These are phyloP conservation scores for Neonectria magnoliae DNA, from an alignment of 2,329 filamentous ascomycete species.

Conservation along the genomic window DNA sequence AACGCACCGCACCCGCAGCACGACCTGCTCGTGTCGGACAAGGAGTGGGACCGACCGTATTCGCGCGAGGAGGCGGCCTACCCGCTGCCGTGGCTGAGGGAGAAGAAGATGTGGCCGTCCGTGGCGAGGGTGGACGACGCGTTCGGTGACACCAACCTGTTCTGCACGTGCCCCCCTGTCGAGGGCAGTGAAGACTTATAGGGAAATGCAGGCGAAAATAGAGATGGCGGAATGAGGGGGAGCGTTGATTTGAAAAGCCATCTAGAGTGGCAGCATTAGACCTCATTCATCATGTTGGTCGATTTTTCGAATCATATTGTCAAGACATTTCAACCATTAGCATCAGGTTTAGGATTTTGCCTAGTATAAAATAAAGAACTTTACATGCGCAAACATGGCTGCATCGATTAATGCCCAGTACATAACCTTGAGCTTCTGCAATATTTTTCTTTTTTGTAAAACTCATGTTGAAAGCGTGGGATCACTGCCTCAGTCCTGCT, in stretches of 20 bases:
- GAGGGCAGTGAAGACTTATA: conserved; percentile 61
- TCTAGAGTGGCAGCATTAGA: conserved; percentile 13
- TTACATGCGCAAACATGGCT: neutral
- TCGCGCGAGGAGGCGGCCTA: conserved; percentile 85
- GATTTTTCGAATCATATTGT: neutral
- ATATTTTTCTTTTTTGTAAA: neutral
- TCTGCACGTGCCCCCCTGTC: conserved; percentile 92
- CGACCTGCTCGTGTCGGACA: conserved; percentile 72
- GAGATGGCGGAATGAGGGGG: conserved; percentile 26
- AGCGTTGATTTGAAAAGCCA: conserved; percentile 27
- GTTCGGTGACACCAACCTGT: conserved; percentile 91
- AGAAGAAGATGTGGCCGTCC: conserved; percentile 98
- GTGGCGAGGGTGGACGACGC: conserved; percentile 90
- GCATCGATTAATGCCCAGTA: no score
- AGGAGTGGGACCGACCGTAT: conserved; percentile 84
- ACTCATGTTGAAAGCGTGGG: no score
- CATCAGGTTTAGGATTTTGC: neutral
- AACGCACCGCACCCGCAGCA: conserved; percentile 87
- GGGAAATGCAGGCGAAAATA: conserved; percentile 9
- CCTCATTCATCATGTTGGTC: conserved; percentile 8
- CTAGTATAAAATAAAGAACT: neutral
- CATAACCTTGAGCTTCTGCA: neutral
- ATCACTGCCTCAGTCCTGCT: conserved; percentile 13
- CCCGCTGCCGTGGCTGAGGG: conserved; percentile 80
- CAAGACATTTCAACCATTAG: neutral